Percentiles rank a stretch among this genome's conserved stretches.
These are phyloP conservation scores for Rhamnella rubrinervis DNA, from an alignment of 331 rosid genomes.

Conservation along the genomic window DNA sequence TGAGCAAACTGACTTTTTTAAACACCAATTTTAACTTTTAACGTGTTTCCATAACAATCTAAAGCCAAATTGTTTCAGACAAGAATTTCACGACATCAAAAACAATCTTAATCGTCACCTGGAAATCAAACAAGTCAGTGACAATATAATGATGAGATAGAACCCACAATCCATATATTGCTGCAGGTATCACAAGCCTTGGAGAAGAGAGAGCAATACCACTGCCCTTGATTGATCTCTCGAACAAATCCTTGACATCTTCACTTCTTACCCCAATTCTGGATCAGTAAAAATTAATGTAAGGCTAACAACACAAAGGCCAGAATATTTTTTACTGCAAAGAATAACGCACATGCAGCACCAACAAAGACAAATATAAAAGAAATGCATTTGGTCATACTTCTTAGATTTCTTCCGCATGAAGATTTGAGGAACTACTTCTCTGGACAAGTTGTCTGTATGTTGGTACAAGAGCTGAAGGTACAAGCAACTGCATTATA, in stretches of 20 bases:
- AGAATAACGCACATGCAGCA: constrained; percentile 13
- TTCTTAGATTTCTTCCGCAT: constrained; percentile 66
- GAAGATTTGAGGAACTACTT: constrained; percentile 71
- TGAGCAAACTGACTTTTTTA: constrained; percentile 4
- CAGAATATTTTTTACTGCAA: constrained; percentile 11
- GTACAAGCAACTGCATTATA: constrained; percentile 74
- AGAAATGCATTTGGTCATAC: constrained; percentile 39
- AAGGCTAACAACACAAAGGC: constrained; percentile 16
- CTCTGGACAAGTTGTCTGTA: constrained; percentile 69
- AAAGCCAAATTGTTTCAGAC: background rate
- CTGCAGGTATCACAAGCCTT: constrained; percentile 86
- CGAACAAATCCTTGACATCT: constrained; percentile 65
- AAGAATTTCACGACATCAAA: background rate
- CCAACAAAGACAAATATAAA: constrained; percentile 8
- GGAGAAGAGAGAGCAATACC: constrained; percentile 87
- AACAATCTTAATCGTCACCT: constrained; percentile 46
- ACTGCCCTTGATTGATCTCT: constrained; percentile 68
- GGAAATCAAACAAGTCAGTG: constrained; percentile 74
- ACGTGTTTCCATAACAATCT: background rate
- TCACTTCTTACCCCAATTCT: constrained; percentile 93
- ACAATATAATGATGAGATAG: constrained; percentile 59
- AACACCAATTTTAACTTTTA: background rate
- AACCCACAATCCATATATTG: constrained; percentile 75
- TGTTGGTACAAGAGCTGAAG: constrained; percentile 81
- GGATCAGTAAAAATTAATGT: constrained; percentile 21